Evolutionary conservation across 371 early-diverging fungal species (phyloP).

Genomic region (Actinomortierella wolfii): DNA sequence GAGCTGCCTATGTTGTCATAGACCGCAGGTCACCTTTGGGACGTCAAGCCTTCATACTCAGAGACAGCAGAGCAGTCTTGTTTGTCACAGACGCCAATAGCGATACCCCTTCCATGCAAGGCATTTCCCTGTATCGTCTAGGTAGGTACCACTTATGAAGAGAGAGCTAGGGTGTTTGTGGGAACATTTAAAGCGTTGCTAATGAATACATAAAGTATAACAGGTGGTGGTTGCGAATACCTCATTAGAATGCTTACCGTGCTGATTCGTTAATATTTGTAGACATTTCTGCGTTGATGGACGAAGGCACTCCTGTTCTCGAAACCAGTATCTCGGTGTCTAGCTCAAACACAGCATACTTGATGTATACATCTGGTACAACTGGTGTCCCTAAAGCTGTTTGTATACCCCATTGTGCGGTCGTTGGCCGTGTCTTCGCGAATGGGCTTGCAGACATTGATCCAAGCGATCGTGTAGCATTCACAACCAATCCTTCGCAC

Average conservation of each 20-base stretch:
- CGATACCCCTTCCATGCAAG: neutral
- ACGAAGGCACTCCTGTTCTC: too few relatives aligned
- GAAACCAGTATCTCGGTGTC: too few relatives aligned
- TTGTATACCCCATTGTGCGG: conserved; percentile 36
- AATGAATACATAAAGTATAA: too few relatives aligned
- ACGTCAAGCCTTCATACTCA: conserved; percentile 3
- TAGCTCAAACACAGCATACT: too few relatives aligned
- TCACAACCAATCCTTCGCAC: conserved; percentile 6
- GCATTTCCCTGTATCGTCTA: too few relatives aligned
- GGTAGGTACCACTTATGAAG: too few relatives aligned
- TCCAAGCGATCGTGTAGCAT: conserved; percentile 1
- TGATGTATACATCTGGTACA: conserved; percentile 55
- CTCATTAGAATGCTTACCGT: too few relatives aligned
- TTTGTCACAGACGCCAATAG: conserved; percentile 1
- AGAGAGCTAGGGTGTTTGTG: too few relatives aligned
- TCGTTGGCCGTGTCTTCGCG: conserved; percentile 23
- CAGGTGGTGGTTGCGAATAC: too few relatives aligned
- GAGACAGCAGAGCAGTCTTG: conserved; percentile 1
- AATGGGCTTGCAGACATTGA: conserved; percentile 3
- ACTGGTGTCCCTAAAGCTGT: conserved; percentile 59
- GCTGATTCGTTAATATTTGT: too few relatives aligned
- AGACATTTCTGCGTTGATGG: too few relatives aligned
- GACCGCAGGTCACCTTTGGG: conserved; percentile 7
- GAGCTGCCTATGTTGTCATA: conserved; percentile 21
- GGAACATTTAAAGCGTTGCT: too few relatives aligned